phyloP scores from a whole-genome alignment of 108 stramenopile genomes.

The Aureococcus anophagefferens region DNA sequence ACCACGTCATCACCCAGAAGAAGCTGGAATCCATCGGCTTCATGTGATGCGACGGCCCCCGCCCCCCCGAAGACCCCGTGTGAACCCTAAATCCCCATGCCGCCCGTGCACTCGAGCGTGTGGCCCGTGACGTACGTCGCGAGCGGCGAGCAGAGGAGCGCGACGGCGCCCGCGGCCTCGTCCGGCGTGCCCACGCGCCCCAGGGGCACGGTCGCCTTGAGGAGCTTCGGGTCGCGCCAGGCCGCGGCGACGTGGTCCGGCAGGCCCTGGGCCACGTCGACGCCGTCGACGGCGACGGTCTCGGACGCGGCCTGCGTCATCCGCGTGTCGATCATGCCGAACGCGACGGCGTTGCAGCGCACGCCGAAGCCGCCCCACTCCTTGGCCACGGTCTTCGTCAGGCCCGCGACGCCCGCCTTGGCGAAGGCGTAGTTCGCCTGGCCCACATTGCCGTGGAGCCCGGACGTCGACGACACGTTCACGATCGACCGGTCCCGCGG shows the following conservation, averaged over 20 bases:
- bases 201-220: not conserved
- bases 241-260: not conserved
- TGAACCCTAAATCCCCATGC: not conserved
- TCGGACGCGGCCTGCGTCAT: not conserved
- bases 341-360: not conserved
- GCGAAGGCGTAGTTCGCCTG: slow-evolving; percentile 23
- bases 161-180: not conserved
- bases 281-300: not conserved
- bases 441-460: slow-evolving; percentile 16
- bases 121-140: not conserved
- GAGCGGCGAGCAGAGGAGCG: not conserved
- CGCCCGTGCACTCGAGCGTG: not conserved
- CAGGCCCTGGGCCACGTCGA: not conserved
- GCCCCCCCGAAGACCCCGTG: too few species aligned
- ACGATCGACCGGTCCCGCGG: slow-evolving; percentile 4
- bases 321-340: not conserved
- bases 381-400: not conserved
- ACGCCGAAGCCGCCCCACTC: not conserved
- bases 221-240: not conserved
- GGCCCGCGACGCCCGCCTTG: slow-evolving; percentile 16
- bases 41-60: too few species aligned
- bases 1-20: not conserved
- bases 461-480: slow-evolving; percentile 11
- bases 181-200: not conserved
- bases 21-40: too few species aligned